Evolutionary conservation across 2,329 filamentous ascomycete genomes (phyloP).

Genomic region (Aspergillus pseudoviridinutans): DNA sequence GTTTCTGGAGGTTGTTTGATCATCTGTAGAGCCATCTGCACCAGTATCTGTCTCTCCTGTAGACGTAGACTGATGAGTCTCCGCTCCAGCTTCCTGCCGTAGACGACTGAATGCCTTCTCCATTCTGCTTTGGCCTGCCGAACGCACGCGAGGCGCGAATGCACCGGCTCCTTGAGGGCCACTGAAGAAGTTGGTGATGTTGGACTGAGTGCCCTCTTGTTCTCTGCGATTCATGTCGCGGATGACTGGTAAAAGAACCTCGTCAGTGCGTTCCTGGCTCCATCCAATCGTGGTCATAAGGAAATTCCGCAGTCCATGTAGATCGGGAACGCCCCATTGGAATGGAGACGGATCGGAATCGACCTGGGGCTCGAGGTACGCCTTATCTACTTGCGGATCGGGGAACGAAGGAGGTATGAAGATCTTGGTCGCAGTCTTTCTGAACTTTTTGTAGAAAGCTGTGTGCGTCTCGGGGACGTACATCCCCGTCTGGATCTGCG

Average conservation of each 20-base stretch:
- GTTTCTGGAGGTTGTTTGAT: not conserved
- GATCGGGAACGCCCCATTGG: slow-evolving; percentile 92
- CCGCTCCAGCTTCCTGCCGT: slow-evolving; percentile 49
- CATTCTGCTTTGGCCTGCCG: slow-evolving; percentile 66
- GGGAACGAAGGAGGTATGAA: slow-evolving; percentile 83
- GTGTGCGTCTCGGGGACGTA: slow-evolving; percentile 55
- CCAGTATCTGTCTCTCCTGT: slow-evolving; percentile 1
- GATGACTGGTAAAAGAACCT: slow-evolving; percentile 92
- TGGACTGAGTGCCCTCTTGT: slow-evolving; percentile 86
- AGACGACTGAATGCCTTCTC: slow-evolving; percentile 68
- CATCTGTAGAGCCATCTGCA: slow-evolving; percentile 4
- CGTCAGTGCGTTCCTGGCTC: slow-evolving; percentile 86
- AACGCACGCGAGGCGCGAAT: slow-evolving; percentile 66
- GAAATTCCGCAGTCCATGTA: slow-evolving; percentile 78
- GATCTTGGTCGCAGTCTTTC: slow-evolving; percentile 75
- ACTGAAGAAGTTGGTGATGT: slow-evolving; percentile 90
- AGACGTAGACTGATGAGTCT: slow-evolving; percentile 16
- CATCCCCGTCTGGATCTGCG: slow-evolving; percentile 67
- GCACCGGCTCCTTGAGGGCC: slow-evolving; percentile 57
- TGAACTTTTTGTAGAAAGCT: slow-evolving; percentile 79
- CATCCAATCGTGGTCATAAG: slow-evolving; percentile 92
- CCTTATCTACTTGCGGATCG: slow-evolving; percentile 69
- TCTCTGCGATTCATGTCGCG: slow-evolving; percentile 88
- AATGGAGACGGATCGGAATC: slow-evolving; percentile 74
- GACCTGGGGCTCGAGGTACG: slow-evolving; percentile 83